Base-by-base conservation (phyloP, 1,284 basidiomycete genomes). In the Paramarasmius palmivorus region DNA sequence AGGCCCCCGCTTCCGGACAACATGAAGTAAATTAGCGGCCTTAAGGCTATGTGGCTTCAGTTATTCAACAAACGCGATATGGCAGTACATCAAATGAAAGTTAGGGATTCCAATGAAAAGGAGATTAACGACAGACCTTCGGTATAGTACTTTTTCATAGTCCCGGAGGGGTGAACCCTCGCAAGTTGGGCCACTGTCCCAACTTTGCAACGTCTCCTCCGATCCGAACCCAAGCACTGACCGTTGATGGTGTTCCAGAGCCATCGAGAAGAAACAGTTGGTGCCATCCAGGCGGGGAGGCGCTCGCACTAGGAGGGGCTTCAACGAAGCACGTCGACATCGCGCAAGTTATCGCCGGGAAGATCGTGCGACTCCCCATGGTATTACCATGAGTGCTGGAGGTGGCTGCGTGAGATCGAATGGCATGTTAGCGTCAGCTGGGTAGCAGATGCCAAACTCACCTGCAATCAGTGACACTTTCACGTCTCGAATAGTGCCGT, bases 231-330 rank as follows among this genome's bases (percentile, higher is more conserved):
- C 79, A n/a, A n/a, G n/a, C n/a, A 82, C 5, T 70, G 61, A 19
- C 76, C 76, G 52, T 73, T 10, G 80, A 82, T 12, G 81, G 80
- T 14, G 80, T 83, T n/a, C n/a, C n/a, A 20, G 80, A 75, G 0
- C 78, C 79, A 49, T 83, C 81, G 26, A 83, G 66, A 23, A 82
- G 65, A 59, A 79, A 82, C 14, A 82, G 56, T 57, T 79, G 76
- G 56, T 73, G 71, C 80, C 81, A 83, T 19, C 83, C 82, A 1
- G 83, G 81, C 0, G 81, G 82, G 37, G 77, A 76, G 44, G 84
- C 68, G 47, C 64, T 61, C 15, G 69, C 64, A 50, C 78, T 76
- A 0, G 81, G 80, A 0, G 83, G 83, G 0, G 77, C 81, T 1
- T 69, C 73, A 57, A 86, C 73, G 0, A 72, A 75, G 46, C 82